Percentiles rank a stretch among this genome's conserved stretches.
Evolutionary conservation across 768 basidiomycete genomes (phyloP).

Genomic region (Calocybe indica): DNA sequence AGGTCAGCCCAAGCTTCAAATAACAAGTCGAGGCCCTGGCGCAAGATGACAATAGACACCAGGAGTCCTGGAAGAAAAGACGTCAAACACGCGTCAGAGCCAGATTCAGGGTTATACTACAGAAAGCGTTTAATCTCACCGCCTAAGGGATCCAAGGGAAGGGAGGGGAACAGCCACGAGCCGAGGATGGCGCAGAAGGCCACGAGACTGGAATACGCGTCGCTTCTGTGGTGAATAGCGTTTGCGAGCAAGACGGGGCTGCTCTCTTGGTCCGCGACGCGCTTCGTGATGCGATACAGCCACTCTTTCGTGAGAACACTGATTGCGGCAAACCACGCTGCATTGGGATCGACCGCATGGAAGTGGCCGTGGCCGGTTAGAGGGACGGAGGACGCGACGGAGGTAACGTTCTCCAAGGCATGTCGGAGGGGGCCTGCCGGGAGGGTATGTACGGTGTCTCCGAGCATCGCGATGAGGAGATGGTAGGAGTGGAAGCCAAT

Average conservation of each 20-base stretch:
- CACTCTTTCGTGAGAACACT: conserved; percentile 87
- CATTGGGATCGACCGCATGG: conserved; percentile 81
- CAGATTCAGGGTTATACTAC: neutral
- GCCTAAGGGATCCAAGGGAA: conserved; percentile 91
- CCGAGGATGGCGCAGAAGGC: conserved; percentile 92
- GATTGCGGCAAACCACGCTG: conserved; percentile 90
- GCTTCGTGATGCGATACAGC: conserved; percentile 84
- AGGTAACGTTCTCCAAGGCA: conserved; percentile 50
- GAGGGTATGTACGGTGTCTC: conserved; percentile 56
- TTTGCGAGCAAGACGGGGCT: conserved; percentile 94
- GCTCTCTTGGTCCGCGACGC: conserved; percentile 86
- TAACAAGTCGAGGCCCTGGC: conserved; percentile 67
- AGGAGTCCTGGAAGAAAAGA: conserved; percentile 53
- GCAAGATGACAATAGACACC: conserved; percentile 86
- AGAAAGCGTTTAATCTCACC: conserved; percentile 43
- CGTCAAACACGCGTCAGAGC: conserved; percentile 1
- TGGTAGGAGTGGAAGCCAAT: conserved; percentile 90
- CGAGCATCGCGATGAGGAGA: conserved; percentile 70
- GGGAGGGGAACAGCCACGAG: conserved; percentile 76
- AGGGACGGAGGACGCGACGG: conserved; percentile 50
- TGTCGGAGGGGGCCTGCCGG: conserved; percentile 61
- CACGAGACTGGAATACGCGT: conserved; percentile 89
- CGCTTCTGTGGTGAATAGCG: conserved; percentile 95
- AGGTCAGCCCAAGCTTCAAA: conserved; percentile 72
- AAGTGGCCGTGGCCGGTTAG: conserved; percentile 49